phyloP scores from a whole-genome alignment of 805 yeast species.

The Candida khao-thaluensis region DNA sequence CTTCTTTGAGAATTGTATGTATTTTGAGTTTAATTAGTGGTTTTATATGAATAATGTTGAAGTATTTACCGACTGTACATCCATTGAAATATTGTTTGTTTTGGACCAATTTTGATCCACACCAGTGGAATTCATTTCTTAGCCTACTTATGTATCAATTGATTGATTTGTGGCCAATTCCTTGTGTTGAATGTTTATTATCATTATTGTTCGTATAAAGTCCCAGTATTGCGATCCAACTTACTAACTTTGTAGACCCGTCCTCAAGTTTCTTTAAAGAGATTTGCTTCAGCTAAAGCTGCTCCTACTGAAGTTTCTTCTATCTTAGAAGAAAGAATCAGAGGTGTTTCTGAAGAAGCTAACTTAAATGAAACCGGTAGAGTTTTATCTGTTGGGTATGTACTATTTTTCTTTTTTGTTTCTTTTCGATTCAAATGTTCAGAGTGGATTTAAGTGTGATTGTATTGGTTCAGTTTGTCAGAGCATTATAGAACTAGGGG shows the following conservation, averaged over 20 bases:
- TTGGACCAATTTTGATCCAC: neutral
- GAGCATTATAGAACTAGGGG: too few relatives aligned
- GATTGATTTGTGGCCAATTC: neutral
- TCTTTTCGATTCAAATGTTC: conserved; percentile 3
- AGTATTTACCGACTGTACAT: neutral
- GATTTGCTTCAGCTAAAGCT: conserved; percentile 95
- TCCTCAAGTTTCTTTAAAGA: conserved; percentile 66
- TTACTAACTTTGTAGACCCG: conserved; percentile 53
- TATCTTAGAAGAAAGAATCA: conserved; percentile 97
- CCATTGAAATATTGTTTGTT: neutral
- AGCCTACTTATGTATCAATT: conserved; percentile 4
- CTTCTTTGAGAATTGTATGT: conserved; percentile 35
- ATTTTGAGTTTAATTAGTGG: conserved; percentile 7
- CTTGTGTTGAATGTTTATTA: too few relatives aligned
- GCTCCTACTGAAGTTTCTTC: conserved; percentile 99
- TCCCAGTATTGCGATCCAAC: too few relatives aligned
- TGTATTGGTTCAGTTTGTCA: too few relatives aligned
- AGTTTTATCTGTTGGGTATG: conserved; percentile 94
- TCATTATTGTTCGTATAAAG: too few relatives aligned
- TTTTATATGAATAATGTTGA: neutral
- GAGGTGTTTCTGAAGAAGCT: conserved; percentile 98
- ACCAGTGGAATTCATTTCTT: neutral
- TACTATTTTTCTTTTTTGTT: too few relatives aligned
- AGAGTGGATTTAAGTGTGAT: too few relatives aligned
- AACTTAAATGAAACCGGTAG: conserved; percentile 99